Base-by-base conservation (phyloP, 805 yeast species). In the Zygotorulaspora danielsina region DNA sequence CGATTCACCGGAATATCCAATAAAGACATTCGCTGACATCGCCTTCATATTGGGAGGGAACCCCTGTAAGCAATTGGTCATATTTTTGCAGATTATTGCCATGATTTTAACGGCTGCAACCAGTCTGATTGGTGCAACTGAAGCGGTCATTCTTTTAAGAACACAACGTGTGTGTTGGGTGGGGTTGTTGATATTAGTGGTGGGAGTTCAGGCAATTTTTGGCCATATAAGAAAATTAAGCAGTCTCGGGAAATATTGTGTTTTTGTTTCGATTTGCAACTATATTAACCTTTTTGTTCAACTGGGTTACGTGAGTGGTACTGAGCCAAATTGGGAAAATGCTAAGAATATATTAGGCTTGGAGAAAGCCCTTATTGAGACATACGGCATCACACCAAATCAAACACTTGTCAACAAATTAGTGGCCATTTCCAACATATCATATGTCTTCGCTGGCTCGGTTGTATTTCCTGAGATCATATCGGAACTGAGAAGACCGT, bases 361-460 rank as follows among this genome's bases (percentile, higher is more conserved):
- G 18, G 32, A 34, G 17, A 25, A 34, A 26, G 38, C 38, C 1
- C 38, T 32, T 25, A 34, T 34, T 12, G 16, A 11, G 18, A 34
- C 38, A 2, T 34, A 16, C 26, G 38, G 38, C 8, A 34, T 34
- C 21, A 15, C 16, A 9, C 38, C 32, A 25, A 17, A 25, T 19
- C 38, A 34, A 26, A 34, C 38, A 11, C 17, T 34, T 9, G 32
- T 34, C 5, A 20, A 34, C 13, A 34, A 17, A 12, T 10, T 34
- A 11, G 38, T 34, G 9, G 38, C 38, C 19, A 25, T 34, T 12
- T 34, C 38, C 15, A 34, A 34, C 22, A 34, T 34, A 19, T 34
- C 38, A 11, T 34, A 34, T 26, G 38, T 34, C n/a, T 34, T 34
- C 16, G 38, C 38, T 13, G 38, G 38, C 31, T 34, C 38, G 19